These are phyloP conservation scores for Colletotrichum lindemuthianum DNA, from an alignment of 2,329 filamentous ascomycete genomes.

Conservation along the genomic window DNA sequence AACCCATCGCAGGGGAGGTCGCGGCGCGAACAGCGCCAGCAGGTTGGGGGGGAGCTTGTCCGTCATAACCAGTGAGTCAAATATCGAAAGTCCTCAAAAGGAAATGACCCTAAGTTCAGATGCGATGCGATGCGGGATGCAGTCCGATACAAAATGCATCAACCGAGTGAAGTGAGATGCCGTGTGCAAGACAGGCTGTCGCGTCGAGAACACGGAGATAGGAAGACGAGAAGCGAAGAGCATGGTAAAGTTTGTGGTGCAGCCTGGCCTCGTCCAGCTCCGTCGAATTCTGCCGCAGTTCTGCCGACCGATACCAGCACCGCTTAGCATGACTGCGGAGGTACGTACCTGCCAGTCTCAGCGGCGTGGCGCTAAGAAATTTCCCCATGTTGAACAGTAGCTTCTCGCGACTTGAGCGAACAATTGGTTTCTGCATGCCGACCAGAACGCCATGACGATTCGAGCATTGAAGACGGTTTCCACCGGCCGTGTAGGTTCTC, in stretches of 20 bases:
- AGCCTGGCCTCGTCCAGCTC: constrained; percentile 10
- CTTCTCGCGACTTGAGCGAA: constrained; percentile 17
- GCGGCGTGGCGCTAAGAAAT: constrained; percentile 34
- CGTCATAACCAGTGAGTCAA: constrained; percentile 72
- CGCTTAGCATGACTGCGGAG: not conserved
- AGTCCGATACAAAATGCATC: constrained; percentile 8
- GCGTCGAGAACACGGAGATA: constrained; percentile 6
- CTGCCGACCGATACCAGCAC: constrained; percentile 10
- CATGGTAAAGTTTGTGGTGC: constrained; percentile 32
- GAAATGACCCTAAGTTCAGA: not conserved
- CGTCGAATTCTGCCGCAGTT: constrained; percentile 18
- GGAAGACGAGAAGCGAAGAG: constrained; percentile 28
- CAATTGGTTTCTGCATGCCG: constrained; percentile 25
- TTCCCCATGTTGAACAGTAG: constrained; percentile 24
- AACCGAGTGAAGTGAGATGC: not conserved
- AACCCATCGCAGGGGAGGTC: constrained; percentile 90
- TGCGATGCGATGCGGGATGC: constrained; percentile 3
- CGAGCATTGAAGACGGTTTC: constrained; percentile 63
- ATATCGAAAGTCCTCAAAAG: not conserved
- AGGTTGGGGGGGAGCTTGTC: constrained; percentile 95
- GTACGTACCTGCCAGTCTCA: constrained; percentile 28
- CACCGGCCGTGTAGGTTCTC: constrained; percentile 59
- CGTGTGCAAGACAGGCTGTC: constrained; percentile 1
- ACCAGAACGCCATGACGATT: constrained; percentile 59
- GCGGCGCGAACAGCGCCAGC: constrained; percentile 92